Base-by-base conservation (phyloP, 2,329 filamentous ascomycete species). In the Microdochium trichocladiopsis region DNA sequence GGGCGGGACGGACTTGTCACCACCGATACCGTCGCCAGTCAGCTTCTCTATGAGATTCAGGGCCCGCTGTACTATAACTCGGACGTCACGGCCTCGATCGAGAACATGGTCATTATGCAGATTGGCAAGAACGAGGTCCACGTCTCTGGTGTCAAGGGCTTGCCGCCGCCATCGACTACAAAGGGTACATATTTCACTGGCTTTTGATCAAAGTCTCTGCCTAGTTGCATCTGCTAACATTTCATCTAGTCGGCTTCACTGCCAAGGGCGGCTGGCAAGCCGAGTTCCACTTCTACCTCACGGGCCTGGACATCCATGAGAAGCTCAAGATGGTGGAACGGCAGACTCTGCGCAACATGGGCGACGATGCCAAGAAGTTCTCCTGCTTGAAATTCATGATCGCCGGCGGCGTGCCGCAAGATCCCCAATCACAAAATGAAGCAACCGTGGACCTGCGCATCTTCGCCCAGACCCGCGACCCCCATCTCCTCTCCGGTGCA, bases 91-190 rank as follows among this genome's bases (percentile, higher is more conserved):
- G 64, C 64, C 4, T 61, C 65, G 31, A 47, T 63, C 9, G 55
- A 58, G 10, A 55, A 47, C 51, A 57, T 49, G 21, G 50, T 11
- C 50, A 79, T 82, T 59, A 74, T 77, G 56, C 73, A 79, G 56
- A 47, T 63, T 24, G 66, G 58, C 55, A 58, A 59, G 54, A 61
- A 62, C 53, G 59, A 60, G 16, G 66, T 69, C 12, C 58, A 56
- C n/a, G 60, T 70, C 11, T 60, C 59, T 2, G 66, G 67, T 4
- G 62, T 70, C 53, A 66, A 66, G 55, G 66, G 65, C 10, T 52
- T 59, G 18, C 63, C 63, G 6, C 60, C 66, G 12, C 65, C 66
- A 8, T 56, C 61, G 2, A 69, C 65, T 8, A 69, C 64, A 5
- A 67, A 66, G 51, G 49, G 33, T 28, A 21, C 25, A 23, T 25